These are phyloP conservation scores for Eremochloa ophiuroides DNA, from an alignment of 176 grass and related monocot species.

Conservation along the genomic window DNA sequence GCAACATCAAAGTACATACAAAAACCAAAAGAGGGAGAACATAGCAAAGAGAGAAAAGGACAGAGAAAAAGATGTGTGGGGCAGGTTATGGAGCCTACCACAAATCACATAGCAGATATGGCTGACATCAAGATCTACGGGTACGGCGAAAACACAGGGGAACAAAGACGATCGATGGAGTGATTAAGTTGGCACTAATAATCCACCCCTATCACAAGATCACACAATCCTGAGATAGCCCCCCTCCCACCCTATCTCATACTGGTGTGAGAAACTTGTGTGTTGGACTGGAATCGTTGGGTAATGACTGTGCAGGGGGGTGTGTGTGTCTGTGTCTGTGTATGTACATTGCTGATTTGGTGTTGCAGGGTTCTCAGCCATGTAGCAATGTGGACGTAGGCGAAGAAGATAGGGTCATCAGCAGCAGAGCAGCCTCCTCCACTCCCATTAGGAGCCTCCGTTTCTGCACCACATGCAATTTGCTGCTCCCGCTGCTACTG, in stretches of 20 bases:
- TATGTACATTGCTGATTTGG: conserved; percentile 21
- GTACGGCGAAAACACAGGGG: background rate
- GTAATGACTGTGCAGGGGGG: background rate
- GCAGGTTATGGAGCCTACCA: conserved; percentile 19
- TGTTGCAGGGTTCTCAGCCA: conserved; percentile 21
- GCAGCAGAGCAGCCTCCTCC: conserved; percentile 71
- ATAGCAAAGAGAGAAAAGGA: background rate
- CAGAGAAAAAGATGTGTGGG: background rate
- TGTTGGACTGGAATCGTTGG: background rate
- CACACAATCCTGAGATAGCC: conserved; percentile 16
- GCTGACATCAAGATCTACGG: background rate
- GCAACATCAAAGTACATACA: conserved; percentile 14
- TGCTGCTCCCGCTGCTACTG: conserved; percentile 36
- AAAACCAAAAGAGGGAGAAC: background rate
- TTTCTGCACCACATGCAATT: conserved; percentile 36
- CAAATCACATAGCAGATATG: conserved; percentile 30
- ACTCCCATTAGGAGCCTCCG: conserved; percentile 50
- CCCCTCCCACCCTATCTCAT: no score
- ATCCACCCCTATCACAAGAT: conserved; percentile 9
- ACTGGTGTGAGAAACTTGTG: no score
- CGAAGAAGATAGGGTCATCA: conserved; percentile 88
- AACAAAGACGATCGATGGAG: background rate
- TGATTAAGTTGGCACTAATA: conserved; percentile 6
- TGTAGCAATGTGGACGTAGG: conserved; percentile 39
- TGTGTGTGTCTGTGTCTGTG: background rate